A percentile compares a stretch with the other conserved stretches of the same genome.
Conservation (phyloP, 345 rosid species). For the Dipteronia dyeriana region DNA sequence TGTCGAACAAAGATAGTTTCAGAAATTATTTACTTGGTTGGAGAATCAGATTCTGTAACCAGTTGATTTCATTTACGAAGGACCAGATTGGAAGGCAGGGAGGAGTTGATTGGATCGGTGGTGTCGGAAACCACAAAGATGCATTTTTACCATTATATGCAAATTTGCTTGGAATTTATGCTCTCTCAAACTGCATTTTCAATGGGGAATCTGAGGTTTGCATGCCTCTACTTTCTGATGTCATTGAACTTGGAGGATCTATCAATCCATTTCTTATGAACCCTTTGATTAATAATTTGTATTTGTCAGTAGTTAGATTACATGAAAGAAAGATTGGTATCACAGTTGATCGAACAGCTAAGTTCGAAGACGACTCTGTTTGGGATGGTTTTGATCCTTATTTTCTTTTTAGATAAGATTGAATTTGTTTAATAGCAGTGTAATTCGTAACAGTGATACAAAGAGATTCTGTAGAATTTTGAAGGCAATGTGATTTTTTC, state of each 20-base stretch:
- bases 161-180: conserved; percentile 76
- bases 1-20: conserved; percentile 26
- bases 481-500: not conserved
- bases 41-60: conserved; percentile 60
- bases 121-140: conserved; percentile 89
- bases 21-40: conserved; percentile 43
- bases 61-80: conserved; percentile 54
- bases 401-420: conserved; percentile 60
- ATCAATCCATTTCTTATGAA: conserved; percentile 63
- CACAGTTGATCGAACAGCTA: conserved; percentile 15
- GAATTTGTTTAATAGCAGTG: conserved; percentile 18
- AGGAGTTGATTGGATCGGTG: conserved; percentile 69
- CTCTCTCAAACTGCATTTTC: conserved; percentile 63
- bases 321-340: conserved; percentile 43
- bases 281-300: conserved; percentile 70
- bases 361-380: conserved; percentile 26
- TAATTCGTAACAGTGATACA: not conserved
- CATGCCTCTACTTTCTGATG: conserved; percentile 37
- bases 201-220: conserved; percentile 32
- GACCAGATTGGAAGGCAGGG: conserved; percentile 44
- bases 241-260: conserved; percentile 53
- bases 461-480: not conserved
- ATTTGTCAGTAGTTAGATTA: conserved; percentile 44
- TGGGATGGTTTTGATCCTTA: conserved; percentile 82
- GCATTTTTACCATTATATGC: conserved; percentile 80